Evolutionary conservation across 1,139 yeast species (phyloP), one percentile per base, ranked within the genome.

Genomic region (Fermentozyma sake): DNA sequence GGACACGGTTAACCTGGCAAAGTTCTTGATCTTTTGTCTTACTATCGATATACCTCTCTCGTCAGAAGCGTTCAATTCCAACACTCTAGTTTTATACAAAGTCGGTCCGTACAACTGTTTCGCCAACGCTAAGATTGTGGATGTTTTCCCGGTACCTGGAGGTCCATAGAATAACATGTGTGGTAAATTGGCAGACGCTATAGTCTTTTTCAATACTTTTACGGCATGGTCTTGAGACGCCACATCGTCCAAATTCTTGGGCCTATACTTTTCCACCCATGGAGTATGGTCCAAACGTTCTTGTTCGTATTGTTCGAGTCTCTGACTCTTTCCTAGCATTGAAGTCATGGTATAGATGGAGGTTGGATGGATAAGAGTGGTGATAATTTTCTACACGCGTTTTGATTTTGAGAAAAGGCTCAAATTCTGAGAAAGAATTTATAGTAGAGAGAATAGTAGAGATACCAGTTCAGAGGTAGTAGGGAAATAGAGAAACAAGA

Each of bases 91-190:
- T 46, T 80, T 82, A 52, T 73, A 73, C 28, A 87, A 62, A 11
- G 49, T 52, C 2, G 91, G 91, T 0, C 74, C 96, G 48, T 76
- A 89, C 25, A 89, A 59, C 46, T 86, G 89, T 44, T 78, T 81
- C 1, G 96, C 89, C 39, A 89, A 62, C 2, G 96, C 96, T 29
- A 89, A 60, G 26, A 89, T 81, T 0, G 97, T 89, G 1, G 96
- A 86, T 0, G 97, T 89, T 48, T 89, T 89, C 36, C 97, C 97
- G 0, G 97, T 89, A 17, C 97, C 97, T 28, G 97, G 96, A 5
- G 97, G 96, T 0, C 97, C 97, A 51, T 89, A 89, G 58, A 89
- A 89, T 27, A 91, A 61, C 95, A 89, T 85, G 53, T 91, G 97
- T 3, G 98, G 97, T 31, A 87, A 60, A 50, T 91, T 89, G 24